Percentiles rank a stretch among this genome's conserved stretches.
These are phyloP conservation scores for Ophiocytium majus DNA, from an alignment of 352 stramenopile species.

Conservation along the genomic window DNA sequence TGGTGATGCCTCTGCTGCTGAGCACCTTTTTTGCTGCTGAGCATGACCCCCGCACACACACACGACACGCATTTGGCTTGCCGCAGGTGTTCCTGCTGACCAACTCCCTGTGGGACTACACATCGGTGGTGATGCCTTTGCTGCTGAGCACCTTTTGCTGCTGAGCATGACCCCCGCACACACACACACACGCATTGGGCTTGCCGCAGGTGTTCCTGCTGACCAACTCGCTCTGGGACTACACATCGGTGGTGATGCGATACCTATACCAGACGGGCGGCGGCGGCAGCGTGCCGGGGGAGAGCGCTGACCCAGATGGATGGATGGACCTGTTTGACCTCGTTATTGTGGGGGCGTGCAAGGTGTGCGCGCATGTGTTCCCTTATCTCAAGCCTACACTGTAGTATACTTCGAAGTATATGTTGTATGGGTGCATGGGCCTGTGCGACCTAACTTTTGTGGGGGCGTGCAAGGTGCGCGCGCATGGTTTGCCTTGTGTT, in stretches of 20 bases:
- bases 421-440: constrained; percentile 58
- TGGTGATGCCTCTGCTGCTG: no score
- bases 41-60: not conserved
- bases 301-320: constrained; percentile 31
- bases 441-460: constrained; percentile 63
- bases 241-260: constrained; percentile 69
- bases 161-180: not conserved
- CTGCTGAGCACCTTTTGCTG: no score
- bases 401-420: no score
- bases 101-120: constrained; percentile 75
- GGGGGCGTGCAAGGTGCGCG: constrained; percentile 59
- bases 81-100: constrained; percentile 76
- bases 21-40: no score
- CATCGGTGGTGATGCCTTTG: no score
- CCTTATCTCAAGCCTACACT: no score
- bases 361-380: no score
- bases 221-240: constrained; percentile 77
- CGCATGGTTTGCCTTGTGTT: no score
- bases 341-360: constrained; percentile 61
- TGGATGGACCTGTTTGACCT: constrained; percentile 64
- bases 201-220: constrained; percentile 71
- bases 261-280: constrained; percentile 27
- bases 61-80: not conserved
- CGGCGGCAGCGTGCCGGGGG: constrained; percentile 27
- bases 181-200: not conserved